Conservation (phyloP, 345 rosid species). For the Sisymbrium altissimum region DNA sequence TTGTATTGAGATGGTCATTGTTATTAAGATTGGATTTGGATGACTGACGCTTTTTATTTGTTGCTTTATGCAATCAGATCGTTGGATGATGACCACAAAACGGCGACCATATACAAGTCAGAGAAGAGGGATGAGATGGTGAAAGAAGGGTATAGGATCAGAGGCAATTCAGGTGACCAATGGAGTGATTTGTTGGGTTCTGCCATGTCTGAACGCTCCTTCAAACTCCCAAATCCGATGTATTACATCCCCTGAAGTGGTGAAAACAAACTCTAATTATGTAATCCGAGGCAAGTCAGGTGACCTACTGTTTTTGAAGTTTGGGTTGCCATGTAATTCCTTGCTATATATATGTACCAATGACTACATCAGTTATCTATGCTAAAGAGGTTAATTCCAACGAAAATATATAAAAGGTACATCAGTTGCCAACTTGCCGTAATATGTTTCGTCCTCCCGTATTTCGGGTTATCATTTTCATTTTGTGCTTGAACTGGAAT, state of each 20-base stretch:
- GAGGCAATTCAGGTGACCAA: slow-evolving; percentile 93
- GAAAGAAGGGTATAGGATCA: slow-evolving; percentile 61
- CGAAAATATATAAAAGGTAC: not conserved
- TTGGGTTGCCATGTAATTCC: slow-evolving; percentile 14
- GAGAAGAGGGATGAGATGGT: slow-evolving; percentile 76
- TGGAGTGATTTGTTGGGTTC: slow-evolving; percentile 89
- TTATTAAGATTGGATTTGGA: not conserved
- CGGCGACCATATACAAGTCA: slow-evolving; percentile 61
- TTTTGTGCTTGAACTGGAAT: no score
- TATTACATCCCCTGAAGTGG: slow-evolving; percentile 56
- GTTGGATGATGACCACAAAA: slow-evolving; percentile 49
- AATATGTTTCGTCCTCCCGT: no score
- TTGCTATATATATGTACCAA: not conserved
- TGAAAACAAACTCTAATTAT: not conserved
- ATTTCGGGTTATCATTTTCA: no score
- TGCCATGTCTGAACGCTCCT: slow-evolving; percentile 60
- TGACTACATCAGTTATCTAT: not conserved
- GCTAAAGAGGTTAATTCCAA: not conserved
- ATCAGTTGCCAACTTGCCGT: no score
- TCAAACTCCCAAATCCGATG: slow-evolving; percentile 91
- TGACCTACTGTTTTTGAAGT: slow-evolving; percentile 8
- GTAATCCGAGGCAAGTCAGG: not conserved
- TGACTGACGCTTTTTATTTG: not conserved
- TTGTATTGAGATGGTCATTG: not conserved
- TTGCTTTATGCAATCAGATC: slow-evolving; percentile 39